A percentile compares a stretch with the other conserved stretches of the same genome.
Evolutionary conservation across 1,139 yeast genomes (phyloP).

Genomic region (Yamadazyma conglobata): DNA sequence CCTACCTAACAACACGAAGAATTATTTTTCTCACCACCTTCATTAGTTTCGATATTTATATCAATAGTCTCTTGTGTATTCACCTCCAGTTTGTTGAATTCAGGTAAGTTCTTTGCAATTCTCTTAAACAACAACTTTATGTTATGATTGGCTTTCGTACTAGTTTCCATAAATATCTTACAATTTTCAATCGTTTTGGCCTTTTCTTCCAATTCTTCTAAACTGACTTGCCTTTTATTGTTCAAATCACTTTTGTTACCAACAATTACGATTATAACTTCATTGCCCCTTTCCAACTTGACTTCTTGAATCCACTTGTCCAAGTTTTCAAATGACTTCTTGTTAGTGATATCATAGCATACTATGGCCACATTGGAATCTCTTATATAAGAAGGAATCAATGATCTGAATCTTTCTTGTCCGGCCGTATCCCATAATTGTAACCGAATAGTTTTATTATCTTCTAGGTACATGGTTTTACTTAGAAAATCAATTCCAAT

Average conservation of each 20-base stretch:
- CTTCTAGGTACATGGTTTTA: conserved; percentile 64
- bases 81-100: conserved; percentile 50
- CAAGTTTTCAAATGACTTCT: conserved; percentile 73
- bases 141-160: conserved; percentile 92
- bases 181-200: conserved; percentile 52
- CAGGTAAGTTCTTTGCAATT: conserved; percentile 89
- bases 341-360: conserved; percentile 88
- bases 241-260: conserved; percentile 64
- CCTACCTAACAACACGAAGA: conserved; percentile 6
- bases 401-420: conserved; percentile 55
- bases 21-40: conserved; percentile 3
- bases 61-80: conserved; percentile 42
- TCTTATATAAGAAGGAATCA: conserved; percentile 84
- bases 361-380: conserved; percentile 97
- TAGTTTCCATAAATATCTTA: conserved; percentile 82
- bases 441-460: conserved; percentile 48
- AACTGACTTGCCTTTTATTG: conserved; percentile 73
- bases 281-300: conserved; percentile 66
- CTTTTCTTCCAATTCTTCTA: conserved; percentile 74
- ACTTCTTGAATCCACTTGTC: conserved; percentile 62
- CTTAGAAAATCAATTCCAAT: conserved; percentile 95
- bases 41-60: conserved; percentile 30
- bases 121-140: conserved; percentile 86
- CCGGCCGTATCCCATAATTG: conserved; percentile 64
- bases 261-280: conserved; percentile 44